phyloP scores from a whole-genome alignment of 306 rosid genomes.

The Dicorynia guianensis region DNA sequence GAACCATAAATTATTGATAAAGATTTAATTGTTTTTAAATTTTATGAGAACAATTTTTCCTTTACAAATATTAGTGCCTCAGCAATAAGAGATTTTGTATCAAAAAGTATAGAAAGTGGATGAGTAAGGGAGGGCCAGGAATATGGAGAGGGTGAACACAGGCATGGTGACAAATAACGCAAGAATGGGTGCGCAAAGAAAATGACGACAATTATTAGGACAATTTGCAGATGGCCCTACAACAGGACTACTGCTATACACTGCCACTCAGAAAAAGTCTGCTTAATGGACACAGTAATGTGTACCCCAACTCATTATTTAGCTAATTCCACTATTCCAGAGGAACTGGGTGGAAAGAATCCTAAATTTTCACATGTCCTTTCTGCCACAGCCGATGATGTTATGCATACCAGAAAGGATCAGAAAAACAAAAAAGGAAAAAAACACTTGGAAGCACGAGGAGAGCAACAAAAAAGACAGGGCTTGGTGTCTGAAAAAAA shows the following conservation, averaged over 20 bases:
- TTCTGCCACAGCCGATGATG: slow-evolving; percentile 32
- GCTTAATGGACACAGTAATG: slow-evolving; percentile 38
- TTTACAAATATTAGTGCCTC: slow-evolving; percentile 15
- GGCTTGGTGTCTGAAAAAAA: slow-evolving; percentile 1
- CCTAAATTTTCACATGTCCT: neutral
- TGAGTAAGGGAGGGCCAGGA: neutral
- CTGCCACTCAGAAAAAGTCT: slow-evolving; percentile 34
- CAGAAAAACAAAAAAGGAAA: neutral
- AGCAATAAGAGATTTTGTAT: slow-evolving; percentile 2
- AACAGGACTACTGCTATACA: slow-evolving; percentile 7
- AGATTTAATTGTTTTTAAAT: too few species aligned
- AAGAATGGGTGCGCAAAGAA: slow-evolving; percentile 49
- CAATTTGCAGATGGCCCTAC: slow-evolving; percentile 46
- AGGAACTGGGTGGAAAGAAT: neutral
- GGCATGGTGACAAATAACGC: slow-evolving; percentile 49
- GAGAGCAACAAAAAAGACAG: slow-evolving; percentile 4
- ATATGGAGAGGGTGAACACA: slow-evolving; percentile 41
- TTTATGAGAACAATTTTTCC: too few species aligned
- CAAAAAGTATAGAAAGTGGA: neutral
- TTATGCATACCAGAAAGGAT: slow-evolving; percentile 20
- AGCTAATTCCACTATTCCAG: slow-evolving; percentile 10
- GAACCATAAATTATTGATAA: too few species aligned
- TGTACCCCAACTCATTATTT: slow-evolving; percentile 30
- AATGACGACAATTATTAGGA: slow-evolving; percentile 34
- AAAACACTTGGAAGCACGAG: neutral